Evolutionary conservation across 1,284 basidiomycete species (phyloP).

Genomic region (Porogramme epimiltina): DNA sequence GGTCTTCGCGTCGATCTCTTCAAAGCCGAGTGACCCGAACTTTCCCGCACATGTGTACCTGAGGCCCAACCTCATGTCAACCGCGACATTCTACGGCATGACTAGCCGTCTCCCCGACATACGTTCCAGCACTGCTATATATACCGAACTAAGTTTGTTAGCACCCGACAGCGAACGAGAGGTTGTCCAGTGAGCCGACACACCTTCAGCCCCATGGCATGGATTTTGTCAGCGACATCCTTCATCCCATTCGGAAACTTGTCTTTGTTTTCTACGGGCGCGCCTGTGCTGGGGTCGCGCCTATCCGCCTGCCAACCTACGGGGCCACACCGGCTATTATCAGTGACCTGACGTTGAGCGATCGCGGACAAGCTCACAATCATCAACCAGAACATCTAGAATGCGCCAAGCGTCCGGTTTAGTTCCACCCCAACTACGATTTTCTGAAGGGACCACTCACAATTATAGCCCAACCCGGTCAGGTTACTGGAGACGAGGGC

Average conservation of each 20-base stretch:
- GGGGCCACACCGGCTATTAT: neutral
- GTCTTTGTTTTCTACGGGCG: conserved; percentile 35
- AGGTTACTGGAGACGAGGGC: conserved; percentile 32
- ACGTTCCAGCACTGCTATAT: conserved; percentile 48
- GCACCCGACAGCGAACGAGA: neutral
- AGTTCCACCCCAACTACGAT: too few species aligned
- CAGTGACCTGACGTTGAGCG: neutral
- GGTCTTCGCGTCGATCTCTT: conserved; percentile 47
- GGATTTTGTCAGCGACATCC: conserved; percentile 40
- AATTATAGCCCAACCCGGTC: conserved; percentile 34
- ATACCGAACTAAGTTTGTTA: conserved; percentile 38
- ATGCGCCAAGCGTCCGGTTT: too few species aligned
- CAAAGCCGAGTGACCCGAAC: conserved; percentile 47
- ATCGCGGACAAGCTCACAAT: conserved; percentile 28
- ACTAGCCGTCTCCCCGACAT: neutral
- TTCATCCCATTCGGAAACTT: conserved; percentile 50
- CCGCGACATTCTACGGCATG: too few species aligned
- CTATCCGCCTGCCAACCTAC: conserved; percentile 37
- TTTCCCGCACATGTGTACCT: conserved; percentile 43
- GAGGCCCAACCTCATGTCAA: neutral
- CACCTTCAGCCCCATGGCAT: conserved; percentile 44
- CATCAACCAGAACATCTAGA: conserved; percentile 37
- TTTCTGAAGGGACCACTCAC: conserved; percentile 27
- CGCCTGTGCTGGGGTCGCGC: conserved; percentile 31
- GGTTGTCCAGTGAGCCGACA: neutral